Conservation (phyloP, 345 rosid species). For the Brassica juncea region DNA sequence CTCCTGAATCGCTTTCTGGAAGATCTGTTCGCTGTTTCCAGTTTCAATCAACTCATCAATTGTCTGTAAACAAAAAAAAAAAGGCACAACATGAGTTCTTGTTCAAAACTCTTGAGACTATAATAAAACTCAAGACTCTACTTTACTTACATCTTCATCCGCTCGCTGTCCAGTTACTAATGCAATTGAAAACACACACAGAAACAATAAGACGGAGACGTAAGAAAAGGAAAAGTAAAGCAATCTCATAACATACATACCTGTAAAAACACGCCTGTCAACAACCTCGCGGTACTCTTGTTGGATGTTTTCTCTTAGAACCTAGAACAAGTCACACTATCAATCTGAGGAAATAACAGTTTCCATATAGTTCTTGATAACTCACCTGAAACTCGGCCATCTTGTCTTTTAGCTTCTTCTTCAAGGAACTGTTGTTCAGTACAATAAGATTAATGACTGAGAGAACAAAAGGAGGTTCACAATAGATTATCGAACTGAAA, state of each 20-base stretch:
- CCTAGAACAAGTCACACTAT: slow-evolving; percentile 45
- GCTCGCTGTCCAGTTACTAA: slow-evolving; percentile 43
- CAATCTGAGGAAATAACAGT: not conserved
- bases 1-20: slow-evolving; percentile 89
- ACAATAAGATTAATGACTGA: no score
- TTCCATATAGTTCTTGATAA: not conserved
- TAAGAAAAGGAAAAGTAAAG: not conserved
- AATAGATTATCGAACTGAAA: not conserved
- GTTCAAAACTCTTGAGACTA: slow-evolving; percentile 10
- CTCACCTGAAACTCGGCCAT: slow-evolving; percentile 91
- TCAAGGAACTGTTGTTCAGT: slow-evolving; percentile 54
- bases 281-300: slow-evolving; percentile 91
- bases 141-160: slow-evolving; percentile 42
- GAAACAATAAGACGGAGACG: not conserved
- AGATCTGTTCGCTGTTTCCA: slow-evolving; percentile 91
- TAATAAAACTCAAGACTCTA: not conserved
- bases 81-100: not conserved
- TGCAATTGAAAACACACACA: slow-evolving; percentile 20
- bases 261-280: slow-evolving; percentile 85
- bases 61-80: slow-evolving; percentile 47
- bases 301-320: slow-evolving; percentile 77
- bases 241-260: slow-evolving; percentile 36
- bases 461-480: not conserved
- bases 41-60: slow-evolving; percentile 88
- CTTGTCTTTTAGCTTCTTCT: slow-evolving; percentile 47